These are phyloP conservation scores for Scutellaria galericulata DNA, from an alignment of 257 asterid genomes.

Conservation along the genomic window DNA sequence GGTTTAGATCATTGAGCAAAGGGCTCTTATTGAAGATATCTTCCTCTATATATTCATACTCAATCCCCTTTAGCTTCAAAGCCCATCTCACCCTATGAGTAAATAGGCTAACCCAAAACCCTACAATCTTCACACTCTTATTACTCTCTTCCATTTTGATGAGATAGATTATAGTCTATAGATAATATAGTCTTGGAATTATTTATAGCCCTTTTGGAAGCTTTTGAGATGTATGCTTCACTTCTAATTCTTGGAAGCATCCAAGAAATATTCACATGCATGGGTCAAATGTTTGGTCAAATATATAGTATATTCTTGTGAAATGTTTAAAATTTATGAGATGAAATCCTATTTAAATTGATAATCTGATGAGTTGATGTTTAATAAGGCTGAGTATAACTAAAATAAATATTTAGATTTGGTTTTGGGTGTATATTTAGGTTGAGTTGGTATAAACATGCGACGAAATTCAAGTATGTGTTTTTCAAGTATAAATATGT, in stretches of 20 bases:
- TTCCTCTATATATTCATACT: slow-evolving; percentile 52
- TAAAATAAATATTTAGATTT: too few species aligned
- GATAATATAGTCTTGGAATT: neutral
- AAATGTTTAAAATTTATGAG: too few species aligned
- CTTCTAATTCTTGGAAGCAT: slow-evolving; percentile 5
- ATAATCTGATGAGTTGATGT: too few species aligned
- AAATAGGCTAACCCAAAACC: slow-evolving; percentile 52
- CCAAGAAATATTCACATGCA: neutral
- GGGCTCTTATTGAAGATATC: slow-evolving; percentile 46
- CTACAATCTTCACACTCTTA: slow-evolving; percentile 40
- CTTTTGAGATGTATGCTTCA: neutral
- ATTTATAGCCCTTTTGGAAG: neutral
- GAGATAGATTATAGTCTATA: too few species aligned
- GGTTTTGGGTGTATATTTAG: too few species aligned
- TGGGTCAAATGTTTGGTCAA: neutral
- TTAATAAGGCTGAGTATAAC: too few species aligned
- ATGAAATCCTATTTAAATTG: too few species aligned
- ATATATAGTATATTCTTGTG: too few species aligned
- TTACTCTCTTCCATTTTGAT: slow-evolving; percentile 25
- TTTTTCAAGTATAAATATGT: too few species aligned
- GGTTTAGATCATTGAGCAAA: slow-evolving; percentile 42
- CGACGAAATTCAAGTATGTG: too few species aligned
- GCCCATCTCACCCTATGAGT: slow-evolving; percentile 53
- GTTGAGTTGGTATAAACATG: too few species aligned
- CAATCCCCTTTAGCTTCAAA: slow-evolving; percentile 46